Percentiles rank a stretch among this genome's conserved stretches.
phyloP scores from a whole-genome alignment of 106 monocot species.

The Allium cepa region DNA sequence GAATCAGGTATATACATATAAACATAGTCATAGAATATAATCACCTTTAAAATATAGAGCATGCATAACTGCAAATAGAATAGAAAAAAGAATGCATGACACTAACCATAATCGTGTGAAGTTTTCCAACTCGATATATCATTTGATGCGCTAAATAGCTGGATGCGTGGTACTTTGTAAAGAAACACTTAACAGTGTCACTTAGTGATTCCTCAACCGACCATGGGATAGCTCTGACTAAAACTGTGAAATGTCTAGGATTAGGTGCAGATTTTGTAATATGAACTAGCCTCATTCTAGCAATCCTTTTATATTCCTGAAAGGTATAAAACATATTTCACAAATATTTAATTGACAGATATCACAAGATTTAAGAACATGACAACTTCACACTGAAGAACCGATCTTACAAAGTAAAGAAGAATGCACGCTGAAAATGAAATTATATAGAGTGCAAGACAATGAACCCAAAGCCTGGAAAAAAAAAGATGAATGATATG shows the following conservation, averaged over 20 bases:
- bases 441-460: conserved; percentile 72
- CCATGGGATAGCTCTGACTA: conserved; percentile 74
- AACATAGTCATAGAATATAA: too few species aligned
- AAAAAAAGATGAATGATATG: neutral
- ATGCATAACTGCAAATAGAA: too few species aligned
- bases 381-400: neutral
- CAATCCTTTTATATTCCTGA: conserved; percentile 78
- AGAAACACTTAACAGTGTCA: conserved; percentile 60
- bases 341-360: too few species aligned
- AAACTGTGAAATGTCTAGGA: conserved; percentile 74
- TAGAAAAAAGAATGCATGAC: too few species aligned
- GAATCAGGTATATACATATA: too few species aligned
- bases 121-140: conserved; percentile 55
- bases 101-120: conserved; percentile 69
- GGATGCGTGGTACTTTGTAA: conserved; percentile 71
- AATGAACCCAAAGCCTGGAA: conserved; percentile 91
- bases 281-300: conserved; percentile 57
- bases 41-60: too few species aligned
- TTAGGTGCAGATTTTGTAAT: conserved; percentile 47
- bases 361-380: too few species aligned
- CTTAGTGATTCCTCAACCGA: conserved; percentile 26
- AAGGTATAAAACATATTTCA: neutral
- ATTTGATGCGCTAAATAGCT: conserved; percentile 88
- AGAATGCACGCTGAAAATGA: conserved; percentile 73
- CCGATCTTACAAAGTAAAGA: conserved; percentile 64